Base-by-base conservation (phyloP, 2,329 filamentous ascomycete genomes). In the Aspergillus fumigatus region DNA sequence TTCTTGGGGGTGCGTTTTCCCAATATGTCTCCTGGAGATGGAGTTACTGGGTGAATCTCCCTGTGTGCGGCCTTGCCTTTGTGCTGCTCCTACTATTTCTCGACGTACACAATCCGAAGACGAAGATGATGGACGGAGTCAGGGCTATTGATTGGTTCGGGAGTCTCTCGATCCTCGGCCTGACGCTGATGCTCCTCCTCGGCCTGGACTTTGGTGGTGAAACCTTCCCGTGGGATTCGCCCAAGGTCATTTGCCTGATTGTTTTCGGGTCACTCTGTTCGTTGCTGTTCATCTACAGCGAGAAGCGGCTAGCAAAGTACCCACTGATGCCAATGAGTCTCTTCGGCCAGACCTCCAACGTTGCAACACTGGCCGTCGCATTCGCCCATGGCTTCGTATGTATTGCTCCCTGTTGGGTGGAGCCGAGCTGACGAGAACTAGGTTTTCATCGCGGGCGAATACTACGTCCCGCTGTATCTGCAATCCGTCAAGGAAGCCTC, bases 401-500 rank as follows among this genome's bases (percentile, higher is more conserved):
- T 59, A 25, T 21, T 3, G 17, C 1, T 40, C n/a, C 10, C 1
- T 11, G 3, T 9, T 43, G 3, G 19, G 21, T 21, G 3, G 7
- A 14, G 14, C 4, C 9, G n/a, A 9, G n/a, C 50, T 56, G 43
- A 58, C 50, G 6, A n/a, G 67, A 55, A 55, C 11, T 76, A 85
- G 65, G 81, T 84, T 35, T 88, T 88, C 70, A 86, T 88, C 43
- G 83, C 81, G 0, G 79, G 79, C 1, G 82, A 85, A 51, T 92
- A 89, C 71, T 92, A 88, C 65, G 76, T 91, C 26, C 89, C 89
- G 0, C 78, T 91, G 0, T 92, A 87, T 72, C 86, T 90, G 53
- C 89, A 92, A 68, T 81, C 85, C 2, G 87, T 87, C 0, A 80
- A 86, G 2, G 80, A 80, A 51, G 83, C 83, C 1, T 79, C 80